Evolutionary conservation across 495 filamentous ascomycete genomes (phyloP), one percentile per base, ranked within the genome.

Genomic region (Aspergillus nidulans): DNA sequence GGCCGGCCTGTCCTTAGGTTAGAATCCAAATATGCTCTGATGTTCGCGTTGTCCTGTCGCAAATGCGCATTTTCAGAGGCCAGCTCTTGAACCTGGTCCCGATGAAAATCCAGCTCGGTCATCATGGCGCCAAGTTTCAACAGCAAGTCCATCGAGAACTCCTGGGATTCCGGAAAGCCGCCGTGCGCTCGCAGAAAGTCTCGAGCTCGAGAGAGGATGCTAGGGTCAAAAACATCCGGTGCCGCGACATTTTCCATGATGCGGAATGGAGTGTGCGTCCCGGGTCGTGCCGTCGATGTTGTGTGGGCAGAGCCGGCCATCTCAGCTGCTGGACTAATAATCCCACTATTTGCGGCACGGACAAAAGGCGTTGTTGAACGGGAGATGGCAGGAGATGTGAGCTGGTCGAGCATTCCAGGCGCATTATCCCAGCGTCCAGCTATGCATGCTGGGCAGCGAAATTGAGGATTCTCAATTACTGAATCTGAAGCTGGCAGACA

Each of bases 361-460:
- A 19, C 46, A 10, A 19, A 51, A 10, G 61, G 58, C 10, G 63
- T 65, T 20, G 41, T 50, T 16, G 60, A 48, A 1, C 40, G 52
- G 18, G 60, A 64, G 26, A 41, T 25, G 25, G 30, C 56, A 26
- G 64, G 49, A 1, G 56, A 48, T 16, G 56, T 44, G 1, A 52
- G 20, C 15, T 60, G 43, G 9, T 52, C 18, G 8, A 60, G 46
- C 34, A 38, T 58, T 18, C 64, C 63, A 0, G 63, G 62, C 8
- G 51, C 49, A 25, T 36, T 59, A 43, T 71, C 68, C 64, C 66
- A 71, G 26, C 43, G 44, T 7, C 64, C 61, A 15, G 30, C 38
- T 23, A 38, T 63, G 36, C 69, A 71, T 16, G 64, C 58, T 9
- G 63, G 60, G 20, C 66, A 71, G 47, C 63, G 40, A 46, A 69